phyloP scores from a whole-genome alignment of 768 basidiomycete species.

The Harrya chromipes region DNA sequence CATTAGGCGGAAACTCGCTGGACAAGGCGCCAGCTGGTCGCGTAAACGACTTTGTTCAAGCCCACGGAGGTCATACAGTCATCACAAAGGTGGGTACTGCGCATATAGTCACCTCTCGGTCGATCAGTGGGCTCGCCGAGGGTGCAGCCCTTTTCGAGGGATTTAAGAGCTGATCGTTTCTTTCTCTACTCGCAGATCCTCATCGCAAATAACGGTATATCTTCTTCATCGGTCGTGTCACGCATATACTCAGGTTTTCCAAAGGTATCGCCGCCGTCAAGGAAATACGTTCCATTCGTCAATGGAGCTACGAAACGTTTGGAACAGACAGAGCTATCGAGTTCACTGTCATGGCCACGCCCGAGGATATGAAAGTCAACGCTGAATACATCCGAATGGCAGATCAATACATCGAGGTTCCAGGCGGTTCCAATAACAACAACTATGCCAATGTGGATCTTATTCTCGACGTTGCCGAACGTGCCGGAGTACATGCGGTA shows the following conservation, averaged over 20 bases:
- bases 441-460: conserved; percentile 99
- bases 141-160: neutral
- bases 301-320: conserved; percentile 99
- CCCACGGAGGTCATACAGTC: conserved; percentile 93
- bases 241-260: conserved; percentile 23
- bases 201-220: conserved; percentile 93
- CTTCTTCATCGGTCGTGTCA: neutral
- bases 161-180: conserved; percentile 6
- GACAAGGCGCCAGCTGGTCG: conserved; percentile 76
- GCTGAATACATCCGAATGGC: conserved; percentile 99
- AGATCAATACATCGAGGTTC: conserved; percentile 97
- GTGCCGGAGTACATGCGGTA: conserved; percentile 96
- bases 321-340: conserved; percentile 94
- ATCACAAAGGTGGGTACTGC: conserved; percentile 82
- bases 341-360: conserved; percentile 99
- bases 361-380: conserved; percentile 97
- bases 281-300: conserved; percentile 96
- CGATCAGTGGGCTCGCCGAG: conserved; percentile 2
- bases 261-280: conserved; percentile 98
- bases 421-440: conserved; percentile 98
- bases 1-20: conserved; percentile 87
- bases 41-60: conserved; percentile 88
- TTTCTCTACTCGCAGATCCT: conserved; percentile 60
- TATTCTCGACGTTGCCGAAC: conserved; percentile 97
- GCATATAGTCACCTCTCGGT: conserved; percentile 16